These are phyloP conservation scores for Berkeleyomyces rouxiae DNA, from an alignment of 2,329 filamentous ascomycete species.

Conservation along the genomic window DNA sequence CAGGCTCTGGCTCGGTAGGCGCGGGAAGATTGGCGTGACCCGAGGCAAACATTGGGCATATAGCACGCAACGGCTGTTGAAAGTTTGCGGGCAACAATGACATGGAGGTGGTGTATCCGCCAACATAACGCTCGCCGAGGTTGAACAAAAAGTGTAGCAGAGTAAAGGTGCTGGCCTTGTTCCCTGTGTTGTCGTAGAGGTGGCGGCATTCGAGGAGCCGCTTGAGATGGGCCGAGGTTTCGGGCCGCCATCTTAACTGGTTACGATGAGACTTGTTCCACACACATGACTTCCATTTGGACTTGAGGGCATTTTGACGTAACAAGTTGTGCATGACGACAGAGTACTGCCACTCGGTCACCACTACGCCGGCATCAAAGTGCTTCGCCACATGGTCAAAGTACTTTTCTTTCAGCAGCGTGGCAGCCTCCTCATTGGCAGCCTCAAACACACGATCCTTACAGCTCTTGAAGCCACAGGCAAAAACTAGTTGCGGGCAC, in stretches of 20 bases:
- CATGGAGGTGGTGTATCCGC: slow-evolving; percentile 23
- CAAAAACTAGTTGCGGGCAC: slow-evolving; percentile 29
- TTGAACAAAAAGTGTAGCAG: slow-evolving; percentile 29
- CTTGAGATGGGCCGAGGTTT: slow-evolving; percentile 28
- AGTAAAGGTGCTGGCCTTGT: slow-evolving; percentile 14
- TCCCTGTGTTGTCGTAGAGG: slow-evolving; percentile 23
- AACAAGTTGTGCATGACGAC: slow-evolving; percentile 29
- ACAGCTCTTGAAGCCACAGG: slow-evolving; percentile 27
- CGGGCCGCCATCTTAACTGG: slow-evolving; percentile 25
- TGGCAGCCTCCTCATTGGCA: slow-evolving; percentile 22
- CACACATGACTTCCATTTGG: slow-evolving; percentile 29
- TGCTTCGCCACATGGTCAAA: slow-evolving; percentile 32
- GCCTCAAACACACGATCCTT: slow-evolving; percentile 29
- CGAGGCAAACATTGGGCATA: slow-evolving; percentile 14
- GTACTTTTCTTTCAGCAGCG: slow-evolving; percentile 25
- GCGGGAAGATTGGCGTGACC: slow-evolving; percentile 9
- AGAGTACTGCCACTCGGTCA: slow-evolving; percentile 28
- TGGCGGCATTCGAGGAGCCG: slow-evolving; percentile 30
- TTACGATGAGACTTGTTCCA: slow-evolving; percentile 29
- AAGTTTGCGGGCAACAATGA: slow-evolving; percentile 11
- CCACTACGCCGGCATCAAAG: slow-evolving; percentile 27
- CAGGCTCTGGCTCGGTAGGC: slow-evolving; percentile 6
- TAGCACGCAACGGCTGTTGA: slow-evolving; percentile 14
- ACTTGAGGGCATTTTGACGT: slow-evolving; percentile 27
- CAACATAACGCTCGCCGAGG: slow-evolving; percentile 21